Evolutionary conservation across 2,329 filamentous ascomycete species (phyloP).

Genomic region (Drechslerella dactyloides): DNA sequence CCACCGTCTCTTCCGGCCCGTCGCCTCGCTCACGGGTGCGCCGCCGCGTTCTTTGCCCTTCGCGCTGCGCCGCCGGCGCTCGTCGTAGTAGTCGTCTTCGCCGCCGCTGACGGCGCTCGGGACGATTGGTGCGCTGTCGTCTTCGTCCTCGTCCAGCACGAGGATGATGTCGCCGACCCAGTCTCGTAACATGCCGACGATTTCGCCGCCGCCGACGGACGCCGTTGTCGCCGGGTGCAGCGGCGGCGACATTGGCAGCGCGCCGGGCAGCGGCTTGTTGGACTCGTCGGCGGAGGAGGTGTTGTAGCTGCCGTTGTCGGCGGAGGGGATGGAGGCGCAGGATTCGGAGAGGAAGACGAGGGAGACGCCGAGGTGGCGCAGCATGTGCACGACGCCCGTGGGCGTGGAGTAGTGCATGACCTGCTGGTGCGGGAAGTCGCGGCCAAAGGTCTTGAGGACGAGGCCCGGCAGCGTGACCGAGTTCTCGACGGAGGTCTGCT

Average conservation of each 20-base stretch:
- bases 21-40: conserved; percentile 22
- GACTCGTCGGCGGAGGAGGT: conserved; percentile 37
- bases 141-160: conserved; percentile 42
- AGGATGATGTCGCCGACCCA: conserved; percentile 45
- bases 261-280: conserved; percentile 11
- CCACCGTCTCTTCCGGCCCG: conserved; percentile 43
- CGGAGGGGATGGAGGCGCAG: conserved; percentile 29
- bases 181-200: conserved; percentile 32
- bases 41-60: conserved; percentile 35
- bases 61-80: conserved; percentile 19
- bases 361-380: conserved; percentile 33
- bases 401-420: conserved; percentile 48
- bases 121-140: conserved; percentile 37
- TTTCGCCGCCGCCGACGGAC: conserved; percentile 34
- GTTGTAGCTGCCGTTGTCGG: conserved; percentile 16
- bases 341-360: conserved; percentile 48
- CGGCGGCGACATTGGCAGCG: conserved; percentile 38
- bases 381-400: conserved; percentile 43
- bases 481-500: conserved; percentile 43
- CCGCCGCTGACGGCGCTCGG: conserved; percentile 46
- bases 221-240: conserved; percentile 7
- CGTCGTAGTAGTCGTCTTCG: conserved; percentile 32
- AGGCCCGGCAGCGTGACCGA: conserved; percentile 36
- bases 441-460: conserved; percentile 40
- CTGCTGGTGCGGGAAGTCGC: conserved; percentile 45